These are phyloP conservation scores for Litchi chinensis DNA, from an alignment of 345 rosid species.

Conservation along the genomic window DNA sequence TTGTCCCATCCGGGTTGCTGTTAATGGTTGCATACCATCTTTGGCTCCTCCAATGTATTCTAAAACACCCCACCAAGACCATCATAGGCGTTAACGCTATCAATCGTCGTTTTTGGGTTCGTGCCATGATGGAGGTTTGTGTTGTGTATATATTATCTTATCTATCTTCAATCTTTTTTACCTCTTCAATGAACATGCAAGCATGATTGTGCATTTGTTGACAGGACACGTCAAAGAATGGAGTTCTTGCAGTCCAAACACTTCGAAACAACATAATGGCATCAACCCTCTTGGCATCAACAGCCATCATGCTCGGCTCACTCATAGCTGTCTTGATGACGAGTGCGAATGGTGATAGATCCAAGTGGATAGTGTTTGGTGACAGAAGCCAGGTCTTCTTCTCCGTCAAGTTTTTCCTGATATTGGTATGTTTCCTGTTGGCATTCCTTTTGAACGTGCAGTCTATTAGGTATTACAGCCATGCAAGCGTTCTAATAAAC, in stretches of 20 bases:
- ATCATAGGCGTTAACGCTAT: slow-evolving; percentile 75
- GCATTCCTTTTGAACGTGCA: slow-evolving; percentile 74
- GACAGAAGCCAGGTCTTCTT: slow-evolving; percentile 52
- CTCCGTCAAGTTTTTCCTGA: slow-evolving; percentile 72
- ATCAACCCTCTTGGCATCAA: slow-evolving; percentile 82
- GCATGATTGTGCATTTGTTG: not conserved
- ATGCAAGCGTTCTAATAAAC: slow-evolving; percentile 82
- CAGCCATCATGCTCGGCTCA: slow-evolving; percentile 82
- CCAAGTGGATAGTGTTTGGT: slow-evolving; percentile 49
- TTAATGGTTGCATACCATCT: slow-evolving; percentile 60
- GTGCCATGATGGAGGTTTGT: slow-evolving; percentile 88
- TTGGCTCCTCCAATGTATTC: slow-evolving; percentile 70
- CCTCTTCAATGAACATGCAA: too few relatives aligned
- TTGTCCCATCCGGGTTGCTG: slow-evolving; percentile 65
- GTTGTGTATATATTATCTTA: too few relatives aligned
- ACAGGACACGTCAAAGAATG: slow-evolving; percentile 71
- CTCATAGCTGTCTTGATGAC: slow-evolving; percentile 73
- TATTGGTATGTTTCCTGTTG: slow-evolving; percentile 64
- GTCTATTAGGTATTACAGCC: slow-evolving; percentile 87
- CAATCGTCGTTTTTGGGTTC: slow-evolving; percentile 89
- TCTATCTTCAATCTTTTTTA: too few relatives aligned
- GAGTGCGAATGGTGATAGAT: slow-evolving; percentile 24
- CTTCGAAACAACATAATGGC: slow-evolving; percentile 94
- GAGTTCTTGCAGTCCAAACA: slow-evolving; percentile 90
- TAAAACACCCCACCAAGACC: slow-evolving; percentile 65